Evolutionary conservation across 495 filamentous ascomycete species (phyloP).

Genomic region (Ramalina intermedia): DNA sequence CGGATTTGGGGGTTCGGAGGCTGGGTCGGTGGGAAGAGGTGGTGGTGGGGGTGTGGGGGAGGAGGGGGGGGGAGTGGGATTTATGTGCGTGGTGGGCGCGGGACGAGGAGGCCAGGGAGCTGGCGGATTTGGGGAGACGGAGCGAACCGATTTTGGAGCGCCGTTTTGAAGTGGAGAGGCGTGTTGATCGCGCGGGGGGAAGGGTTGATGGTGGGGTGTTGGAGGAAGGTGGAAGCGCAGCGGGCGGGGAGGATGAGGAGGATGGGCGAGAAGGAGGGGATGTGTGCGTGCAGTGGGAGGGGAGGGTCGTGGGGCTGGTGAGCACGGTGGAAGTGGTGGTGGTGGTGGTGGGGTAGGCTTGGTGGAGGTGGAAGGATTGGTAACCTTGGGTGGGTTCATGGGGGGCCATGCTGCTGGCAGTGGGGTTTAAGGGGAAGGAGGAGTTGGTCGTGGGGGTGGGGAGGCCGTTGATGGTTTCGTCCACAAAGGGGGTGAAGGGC

Average conservation of each 20-base stretch:
- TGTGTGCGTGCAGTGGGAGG: constrained; percentile 3
- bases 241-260: not conserved
- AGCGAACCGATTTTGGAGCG: not conserved
- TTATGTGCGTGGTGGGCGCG: not conserved
- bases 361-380: constrained; percentile 9
- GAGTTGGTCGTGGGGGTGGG: constrained; percentile 8
- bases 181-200: not conserved
- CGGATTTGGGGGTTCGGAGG: constrained; percentile 21
- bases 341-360: constrained; percentile 16
- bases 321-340: not conserved
- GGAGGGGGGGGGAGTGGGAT: not conserved
- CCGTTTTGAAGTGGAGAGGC: not conserved
- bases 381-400: not conserved
- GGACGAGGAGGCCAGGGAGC: not conserved
- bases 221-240: not conserved
- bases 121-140: not conserved
- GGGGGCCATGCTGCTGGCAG: not conserved
- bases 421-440: not conserved
- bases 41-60: not conserved
- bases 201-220: not conserved
- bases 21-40: constrained; percentile 13
- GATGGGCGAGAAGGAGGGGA: not conserved
- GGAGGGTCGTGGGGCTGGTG: not conserved
- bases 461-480: constrained; percentile 21
- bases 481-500: not conserved